Evolutionary conservation across 257 asterid genomes (phyloP), one percentile per base, ranked within the genome.

Genomic region (Anisodus acutangulus): DNA sequence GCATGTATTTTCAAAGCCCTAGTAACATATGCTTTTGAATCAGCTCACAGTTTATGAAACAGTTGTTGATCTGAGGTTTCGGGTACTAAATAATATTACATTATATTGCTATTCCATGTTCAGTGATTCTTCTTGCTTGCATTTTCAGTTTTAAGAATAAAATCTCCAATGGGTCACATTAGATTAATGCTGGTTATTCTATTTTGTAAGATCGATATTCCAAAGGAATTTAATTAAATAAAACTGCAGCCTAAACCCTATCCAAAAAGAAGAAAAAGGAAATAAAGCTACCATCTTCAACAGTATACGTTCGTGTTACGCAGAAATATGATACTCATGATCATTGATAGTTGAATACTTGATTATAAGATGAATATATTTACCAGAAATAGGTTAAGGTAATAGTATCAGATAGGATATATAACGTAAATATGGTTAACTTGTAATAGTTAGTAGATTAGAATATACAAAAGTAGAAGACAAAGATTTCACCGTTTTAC

Each of bases 21-120:
- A 41, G 60, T 49, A 37, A 41, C 60, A 47, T 49, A 74, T 74
- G 43, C 80, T 72, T 49, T 41, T 72, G 45, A 74, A 49, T 49
- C 45, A 76, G 45, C 41, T 51, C 62, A 22, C 26, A 22, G 26
- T 0, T 22, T 76, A 51, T 26, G 81, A 31, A 76, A 7, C 81
- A 7, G 47, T 76, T 47, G 22, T 15, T 76, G 47, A n/a, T 13
- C 64, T 3, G 49, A 76, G 15, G 19, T 3, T 51, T 76, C 6
- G 19, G 22, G 17, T 76, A 11, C 22, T 76, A 37, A 2, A 76
- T 51, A 51, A 9, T 51, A 72, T 0, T 10, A 3, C n/a, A 11
- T 2, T 70, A 26, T 11, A 47, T 47, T 74, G 7, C 62, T 49
- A 13, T 13, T 78, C 15, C 13, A 53, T 7, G 22, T 78, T 8